Evolutionary conservation across 176 grass and related monocot species (phyloP).

Genomic region (Otatea glauca): DNA sequence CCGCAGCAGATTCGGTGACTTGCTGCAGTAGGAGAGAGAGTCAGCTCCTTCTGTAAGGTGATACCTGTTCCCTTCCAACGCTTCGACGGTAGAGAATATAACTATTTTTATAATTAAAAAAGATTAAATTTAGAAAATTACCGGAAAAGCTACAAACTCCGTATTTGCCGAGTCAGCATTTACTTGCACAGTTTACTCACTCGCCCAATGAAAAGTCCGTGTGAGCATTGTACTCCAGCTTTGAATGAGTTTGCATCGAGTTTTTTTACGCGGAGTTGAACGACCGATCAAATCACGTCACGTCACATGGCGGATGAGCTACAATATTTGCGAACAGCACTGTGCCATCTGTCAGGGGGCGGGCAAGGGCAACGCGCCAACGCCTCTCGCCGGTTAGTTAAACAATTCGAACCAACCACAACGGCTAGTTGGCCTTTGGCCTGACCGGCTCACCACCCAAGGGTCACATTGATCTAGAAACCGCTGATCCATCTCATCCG

Average conservation of each 20-base stretch:
- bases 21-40: too few relatives aligned
- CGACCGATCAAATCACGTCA: background rate
- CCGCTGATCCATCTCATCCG: background rate
- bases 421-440: conserved; percentile 47
- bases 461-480: background rate
- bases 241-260: background rate
- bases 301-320: background rate
- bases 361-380: too few relatives aligned
- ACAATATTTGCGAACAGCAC: background rate
- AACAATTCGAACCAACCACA: conserved; percentile 38
- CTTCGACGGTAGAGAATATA: too few relatives aligned
- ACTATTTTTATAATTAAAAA: too few relatives aligned
- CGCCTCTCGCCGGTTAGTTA: background rate
- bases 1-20: too few relatives aligned
- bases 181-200: background rate
- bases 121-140: too few relatives aligned
- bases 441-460: background rate
- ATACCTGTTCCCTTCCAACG: too few relatives aligned
- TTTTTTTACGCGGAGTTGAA: background rate
- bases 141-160: too few relatives aligned
- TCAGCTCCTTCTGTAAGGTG: too few relatives aligned
- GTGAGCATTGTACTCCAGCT: background rate
- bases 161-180: background rate
- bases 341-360: conserved; percentile 28
- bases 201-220: background rate